Conservation (phyloP, 2,329 filamentous ascomycete genomes). For the Balansia obtecta region DNA sequence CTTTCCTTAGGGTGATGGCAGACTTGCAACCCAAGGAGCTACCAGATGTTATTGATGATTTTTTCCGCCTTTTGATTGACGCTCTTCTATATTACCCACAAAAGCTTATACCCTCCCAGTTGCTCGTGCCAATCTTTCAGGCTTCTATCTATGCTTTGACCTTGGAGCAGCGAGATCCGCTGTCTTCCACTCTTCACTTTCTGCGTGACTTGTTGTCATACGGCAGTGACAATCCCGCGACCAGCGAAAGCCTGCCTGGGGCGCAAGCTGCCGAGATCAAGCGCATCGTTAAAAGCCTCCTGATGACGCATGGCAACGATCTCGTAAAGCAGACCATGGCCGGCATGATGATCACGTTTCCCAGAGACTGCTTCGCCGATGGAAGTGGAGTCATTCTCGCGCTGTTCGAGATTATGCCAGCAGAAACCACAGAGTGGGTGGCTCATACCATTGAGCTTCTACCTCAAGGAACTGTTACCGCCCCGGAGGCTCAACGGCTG, state of each 20-base stretch:
- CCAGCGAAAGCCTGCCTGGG: conserved; percentile 41
- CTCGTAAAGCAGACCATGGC: conserved; percentile 84
- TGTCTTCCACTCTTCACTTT: conserved; percentile 87
- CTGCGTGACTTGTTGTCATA: conserved; percentile 85
- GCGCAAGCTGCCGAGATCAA: conserved; percentile 58
- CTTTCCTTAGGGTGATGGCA: conserved; percentile 79
- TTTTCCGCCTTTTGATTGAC: conserved; percentile 86
- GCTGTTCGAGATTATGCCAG: conserved; percentile 76
- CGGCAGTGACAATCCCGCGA: conserved; percentile 62
- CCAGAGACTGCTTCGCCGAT: conserved; percentile 87
- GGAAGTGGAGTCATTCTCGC: conserved; percentile 85
- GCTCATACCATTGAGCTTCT: conserved; percentile 73
- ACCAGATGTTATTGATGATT: conserved; percentile 83
- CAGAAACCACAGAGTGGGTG: conserved; percentile 71
- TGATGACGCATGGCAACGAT: conserved; percentile 57
- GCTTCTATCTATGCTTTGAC: conserved; percentile 78
- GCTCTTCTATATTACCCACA: conserved; percentile 87
- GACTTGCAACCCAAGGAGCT: conserved; percentile 65
- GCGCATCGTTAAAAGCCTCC: conserved; percentile 58
- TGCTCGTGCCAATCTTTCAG: conserved; percentile 74
- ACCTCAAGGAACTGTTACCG: conserved; percentile 68
- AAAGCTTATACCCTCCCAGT: conserved; percentile 64
- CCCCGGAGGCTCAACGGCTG: conserved; percentile 68
- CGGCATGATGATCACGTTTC: conserved; percentile 99
- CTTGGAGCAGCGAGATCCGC: conserved; percentile 80